Base-by-base conservation (phyloP, 2,329 filamentous ascomycete genomes). In the Epichloe uncinata region DNA sequence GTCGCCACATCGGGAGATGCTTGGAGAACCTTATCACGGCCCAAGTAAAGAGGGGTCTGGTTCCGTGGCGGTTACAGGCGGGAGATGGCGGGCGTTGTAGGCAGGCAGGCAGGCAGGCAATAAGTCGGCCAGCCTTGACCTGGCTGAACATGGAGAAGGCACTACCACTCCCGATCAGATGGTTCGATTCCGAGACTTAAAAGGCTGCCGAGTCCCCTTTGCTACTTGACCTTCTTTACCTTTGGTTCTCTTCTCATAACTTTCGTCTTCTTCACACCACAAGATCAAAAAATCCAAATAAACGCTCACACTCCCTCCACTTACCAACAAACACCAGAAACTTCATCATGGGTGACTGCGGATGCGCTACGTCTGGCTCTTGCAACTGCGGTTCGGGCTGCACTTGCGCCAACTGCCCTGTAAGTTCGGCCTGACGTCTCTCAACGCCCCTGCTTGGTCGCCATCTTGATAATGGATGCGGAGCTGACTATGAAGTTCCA, bases 381-480 rank as follows among this genome's bases (percentile, higher is more conserved):
- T 72, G 69, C 60, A 58, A 60, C 59, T 72, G 69, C 61, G 69
- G 69, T 58, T 58, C 61, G 33, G 41, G 55, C 62, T 72, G 69
- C 68, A 64, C 67, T 55, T 72, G 69, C 56, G 55, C 60, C 44
- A 61, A 61, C 59, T 72, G 69, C 67, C 68, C 69, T 56, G 69
- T 72, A 66, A 59, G 68, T 63, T 26, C 38, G 45, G 34, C 18
- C 16, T 43, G 13, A 16, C 3, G 35, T 37, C 35, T 37, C 7
- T 37, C 15, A 13, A 37, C 7, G 35, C 35, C 13, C 7, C 13
- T 37, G 35, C 35, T 37, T n/a, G n/a, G 35, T n/a, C 30, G 30
- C 30, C 4, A 4, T 30, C 1, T 11, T 30, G 30, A 30, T 11
- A 1, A 30, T 30, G 30, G 30, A 11, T 30, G 9, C 30, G 8